Evolutionary conservation across 2,329 filamentous ascomycete species (phyloP), one percentile per base, ranked within the genome.

Genomic region (Clathrospora elynae): DNA sequence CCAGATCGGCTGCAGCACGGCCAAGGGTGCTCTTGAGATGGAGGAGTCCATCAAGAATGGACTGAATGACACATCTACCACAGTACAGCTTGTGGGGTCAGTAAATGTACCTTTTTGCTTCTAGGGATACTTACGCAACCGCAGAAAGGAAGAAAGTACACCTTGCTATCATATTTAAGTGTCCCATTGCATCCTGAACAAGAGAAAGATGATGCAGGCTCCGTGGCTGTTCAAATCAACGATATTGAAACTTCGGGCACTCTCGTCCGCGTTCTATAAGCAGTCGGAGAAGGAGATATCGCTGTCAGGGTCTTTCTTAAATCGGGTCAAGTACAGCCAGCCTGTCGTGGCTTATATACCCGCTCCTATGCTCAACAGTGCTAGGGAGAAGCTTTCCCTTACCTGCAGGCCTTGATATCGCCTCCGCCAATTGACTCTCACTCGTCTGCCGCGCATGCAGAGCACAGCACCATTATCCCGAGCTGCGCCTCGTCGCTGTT

Each of bases 401-500:
- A 18, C 16, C 34, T 36, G 16, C 11, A 11, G 24, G 24, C 18
- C 16, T 36, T 36, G 8, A 36, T 28, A 7, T 36, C 3, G 13
- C 34, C 34, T 36, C 24, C 4, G 10, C 25, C 10, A 36, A 36
- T 29, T 9, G 7, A 36, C 34, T 29, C 24, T 36, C 8, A 14
- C 18, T 36, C n/a, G 16, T 36, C 34, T 36, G 14, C 34, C 16
- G 24, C 17, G 13, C 10, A 36, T 36, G 24, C 16, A 36, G 14
- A 37, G 35, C 17, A 37, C 17, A 37, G 25, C 25, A 14, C 35
- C 13, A 37, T 37, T 22, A 8, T 37, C 25, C 18, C 12, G 11
- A 36, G 20, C 34, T 29, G 8, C 11, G 34, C 20, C 24, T 29
- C 6, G 7, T 36, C 6, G 11, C 34, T 36, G 16, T 20, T 32